Percentiles rank a stretch among this genome's conserved stretches.
Evolutionary conservation across 768 basidiomycete species (phyloP).

Genomic region (Gautieria morchelliformis): DNA sequence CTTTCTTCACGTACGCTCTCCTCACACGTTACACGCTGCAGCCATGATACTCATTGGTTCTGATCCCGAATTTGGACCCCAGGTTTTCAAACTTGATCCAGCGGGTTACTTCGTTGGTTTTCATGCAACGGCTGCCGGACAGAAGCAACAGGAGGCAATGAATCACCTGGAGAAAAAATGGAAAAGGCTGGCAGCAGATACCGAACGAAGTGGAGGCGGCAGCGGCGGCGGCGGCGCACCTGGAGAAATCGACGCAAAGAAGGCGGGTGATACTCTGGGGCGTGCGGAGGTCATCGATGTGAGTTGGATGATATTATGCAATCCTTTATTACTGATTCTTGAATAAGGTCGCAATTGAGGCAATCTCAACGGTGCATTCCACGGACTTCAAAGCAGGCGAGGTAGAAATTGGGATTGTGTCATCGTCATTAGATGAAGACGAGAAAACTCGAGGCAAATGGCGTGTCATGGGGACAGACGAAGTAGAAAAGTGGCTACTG

Average conservation of each 20-base stretch:
- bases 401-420: conserved; percentile 93
- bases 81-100: conserved; percentile 96
- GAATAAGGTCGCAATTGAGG: conserved; percentile 81
- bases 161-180: conserved; percentile 98
- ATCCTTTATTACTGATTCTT: neutral
- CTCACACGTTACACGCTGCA: conserved; percentile 22
- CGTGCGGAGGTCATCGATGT: conserved; percentile 87
- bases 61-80: conserved; percentile 88
- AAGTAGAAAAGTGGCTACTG: conserved; percentile 70
- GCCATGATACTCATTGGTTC: conserved; percentile 95
- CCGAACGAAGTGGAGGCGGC: neutral
- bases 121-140: conserved; percentile 92
- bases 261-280: conserved; percentile 64
- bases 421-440: conserved; percentile 61
- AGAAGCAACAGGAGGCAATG: conserved; percentile 98
- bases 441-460: conserved; percentile 64
- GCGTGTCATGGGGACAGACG: conserved; percentile 68
- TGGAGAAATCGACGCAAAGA: conserved; percentile 41
- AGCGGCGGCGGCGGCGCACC: conserved; percentile 56
- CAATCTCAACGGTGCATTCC: conserved; percentile 86
- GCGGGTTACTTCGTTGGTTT: conserved; percentile 98
- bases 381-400: conserved; percentile 95
- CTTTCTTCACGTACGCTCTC: neutral
- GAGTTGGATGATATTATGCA: conserved; percentile 15
- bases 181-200: conserved; percentile 77